phyloP scores from a whole-genome alignment of 1,284 basidiomycete species.

The Mycosarcoma mackinlayi region DNA sequence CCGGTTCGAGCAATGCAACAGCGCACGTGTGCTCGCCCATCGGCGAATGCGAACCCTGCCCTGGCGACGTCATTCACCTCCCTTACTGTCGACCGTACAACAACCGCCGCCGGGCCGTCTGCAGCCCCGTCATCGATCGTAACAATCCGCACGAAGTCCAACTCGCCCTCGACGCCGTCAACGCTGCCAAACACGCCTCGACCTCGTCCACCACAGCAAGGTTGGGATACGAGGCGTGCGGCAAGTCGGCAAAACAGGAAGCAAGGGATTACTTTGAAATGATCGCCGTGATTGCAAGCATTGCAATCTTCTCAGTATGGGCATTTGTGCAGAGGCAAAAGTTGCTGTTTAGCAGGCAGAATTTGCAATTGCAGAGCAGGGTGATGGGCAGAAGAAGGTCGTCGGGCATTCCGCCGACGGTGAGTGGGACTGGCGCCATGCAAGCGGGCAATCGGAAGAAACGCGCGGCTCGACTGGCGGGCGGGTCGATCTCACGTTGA shows the following conservation, averaged over 20 bases:
- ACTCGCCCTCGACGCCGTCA: conserved; percentile 5
- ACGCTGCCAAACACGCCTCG: not conserved
- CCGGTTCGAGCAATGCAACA: conserved; percentile 1
- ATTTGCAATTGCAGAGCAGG: conserved; percentile 14
- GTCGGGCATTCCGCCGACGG: not conserved
- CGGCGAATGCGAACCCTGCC: conserved; percentile 45
- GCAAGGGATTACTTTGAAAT: conserved; percentile 49
- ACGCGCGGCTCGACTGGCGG: conserved; percentile 12
- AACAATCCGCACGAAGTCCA: conserved; percentile 7
- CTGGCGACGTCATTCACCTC: conserved; percentile 39
- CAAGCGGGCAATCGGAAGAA: conserved; percentile 23
- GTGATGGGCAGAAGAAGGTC: conserved; percentile 21
- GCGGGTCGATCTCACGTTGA: not conserved
- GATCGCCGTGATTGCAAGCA: conserved; percentile 33
- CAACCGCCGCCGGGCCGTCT: conserved; percentile 50
- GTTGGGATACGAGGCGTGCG: conserved; percentile 47
- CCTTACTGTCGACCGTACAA: conserved; percentile 62
- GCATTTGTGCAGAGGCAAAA: conserved; percentile 42
- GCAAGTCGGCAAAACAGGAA: conserved; percentile 43
- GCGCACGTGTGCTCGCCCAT: conserved; percentile 37
- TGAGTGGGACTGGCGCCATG: not conserved
- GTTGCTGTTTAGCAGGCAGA: conserved; percentile 31
- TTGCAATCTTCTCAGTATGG: conserved; percentile 33
- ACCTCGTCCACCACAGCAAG: not conserved
- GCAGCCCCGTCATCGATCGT: conserved; percentile 13